Evolutionary conservation across 1,284 basidiomycete species (phyloP), one percentile per base, ranked within the genome.

Genomic region (Leccinum insolens): DNA sequence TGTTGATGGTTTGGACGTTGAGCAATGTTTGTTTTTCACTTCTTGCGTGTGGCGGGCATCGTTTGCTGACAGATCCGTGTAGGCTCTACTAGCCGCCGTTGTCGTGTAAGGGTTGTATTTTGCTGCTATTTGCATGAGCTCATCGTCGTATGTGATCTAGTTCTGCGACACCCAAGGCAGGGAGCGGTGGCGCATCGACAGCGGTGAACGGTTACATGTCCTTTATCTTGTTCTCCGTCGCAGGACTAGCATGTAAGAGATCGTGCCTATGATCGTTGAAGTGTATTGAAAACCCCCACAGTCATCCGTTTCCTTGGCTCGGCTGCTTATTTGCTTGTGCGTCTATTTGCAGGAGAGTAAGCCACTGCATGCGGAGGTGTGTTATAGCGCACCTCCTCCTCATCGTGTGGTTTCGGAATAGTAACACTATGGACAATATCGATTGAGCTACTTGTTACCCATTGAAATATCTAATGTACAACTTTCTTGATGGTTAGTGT

Each of bases 331-430:
- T 88, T 95, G 83, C 75, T 95, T 62, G 83, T 95, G 28, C 88
- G 94, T 15, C 75, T 95, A 69, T 95, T 96, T 77, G 90, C 91
- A 39, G 92, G 94, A 70, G 94, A 95, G 82, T 95, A 88, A 55
- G 20, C 31, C 3, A 12, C 25, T 37, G 22, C 15, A 25, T 59
- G 7, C 5, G 28, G 11, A 46, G 3, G 25, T 20, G 25, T 62
- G 25, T 37, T 7, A 44, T 17, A 41, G 14, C 39, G 14, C 14
- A 39, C 28, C 28, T 28, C 28, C 28, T 28, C 37, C 37, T 39
- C 37, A 14, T 44, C 41, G 41, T 44, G 37, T 39, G 37, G 39
- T 22, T 52, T 22, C 7, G 52, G 52, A 8, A 12, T 7, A 55
- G 20, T 55, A 14, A 55, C 22, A 52, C 20, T 7, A 22, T 59